Evolutionary conservation across 441 rosid species (phyloP), one percentile per base, ranked within the genome.

Genomic region (Mallotus repandus): DNA sequence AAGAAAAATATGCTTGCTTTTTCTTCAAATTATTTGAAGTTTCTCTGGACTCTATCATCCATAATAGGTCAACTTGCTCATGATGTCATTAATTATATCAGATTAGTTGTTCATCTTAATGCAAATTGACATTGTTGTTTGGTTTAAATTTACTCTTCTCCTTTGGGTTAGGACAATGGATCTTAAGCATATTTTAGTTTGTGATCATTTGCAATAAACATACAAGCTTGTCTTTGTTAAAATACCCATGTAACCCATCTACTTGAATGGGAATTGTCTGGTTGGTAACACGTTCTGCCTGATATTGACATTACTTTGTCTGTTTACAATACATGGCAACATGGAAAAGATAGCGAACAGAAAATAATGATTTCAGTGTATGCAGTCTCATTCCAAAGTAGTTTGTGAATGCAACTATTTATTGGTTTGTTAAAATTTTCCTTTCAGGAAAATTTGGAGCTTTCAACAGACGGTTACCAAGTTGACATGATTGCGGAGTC

Each of bases 401-500:
- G 62, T 45, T 63, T 55, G 55, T 63, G 69, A 56, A 49, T 69
- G 55, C 68, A 54, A 15, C 62, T 66, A 54, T 73, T 54, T 45
- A 25, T 49, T 9, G 53, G 22, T 78, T 65, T 19, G 2, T 48
- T 76, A 32, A 68, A 53, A 61, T 49, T 38, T 74, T 43, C 57
- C 66, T 6, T 77, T 70, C 82, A 95, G 98, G 92, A 80, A 72
- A 82, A 69, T 71, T 66, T 84, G 80, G 97, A 92, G 87, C 83
- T 84, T 22, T 78, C 81, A 70, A 91, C 84, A 77, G 98, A 95
- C 81, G 97, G 96, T 54, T 92, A 92, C 69, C 87, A 85, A 45
- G 92, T 87, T 74, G 99, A 95, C 82, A 86, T 95, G 66, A 84
- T 92, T 64, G 98, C 93, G 57, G 99, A 92, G 85, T 84, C 84